A percentile compares a stretch with the other conserved stretches of the same genome.
These are phyloP conservation scores for Pseudogymnoascus sp. DNA, from an alignment of 2,329 filamentous ascomycete genomes.

Conservation along the genomic window DNA sequence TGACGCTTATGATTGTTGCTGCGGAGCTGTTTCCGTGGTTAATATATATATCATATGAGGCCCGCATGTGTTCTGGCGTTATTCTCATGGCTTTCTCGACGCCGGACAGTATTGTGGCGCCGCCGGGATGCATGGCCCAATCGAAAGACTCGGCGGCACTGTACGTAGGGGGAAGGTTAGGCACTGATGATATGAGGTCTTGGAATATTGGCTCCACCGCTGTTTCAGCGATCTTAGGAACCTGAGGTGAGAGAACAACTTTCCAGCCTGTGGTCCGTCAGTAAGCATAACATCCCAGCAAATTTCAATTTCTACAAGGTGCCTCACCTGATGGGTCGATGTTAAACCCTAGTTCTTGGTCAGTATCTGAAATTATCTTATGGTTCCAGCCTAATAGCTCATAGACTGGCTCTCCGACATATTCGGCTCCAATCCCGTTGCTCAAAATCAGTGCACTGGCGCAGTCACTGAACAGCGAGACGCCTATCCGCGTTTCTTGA, in stretches of 20 bases:
- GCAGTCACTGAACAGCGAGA: conserved; percentile 61
- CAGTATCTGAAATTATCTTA: conserved; percentile 51
- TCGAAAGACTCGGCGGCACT: conserved; percentile 51
- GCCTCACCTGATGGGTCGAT: conserved; percentile 50
- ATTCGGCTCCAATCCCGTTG: conserved; percentile 47
- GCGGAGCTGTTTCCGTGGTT: conserved; percentile 62
- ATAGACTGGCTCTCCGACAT: conserved; percentile 36
- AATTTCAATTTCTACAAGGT: neutral
- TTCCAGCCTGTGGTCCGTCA: conserved; percentile 46
- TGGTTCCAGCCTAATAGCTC: conserved; percentile 60
- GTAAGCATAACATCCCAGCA: neutral
- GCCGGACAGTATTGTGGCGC: conserved; percentile 56
- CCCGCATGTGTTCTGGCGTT: conserved; percentile 55
- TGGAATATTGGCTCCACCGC: conserved; percentile 46
- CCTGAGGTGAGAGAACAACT: conserved; percentile 53
- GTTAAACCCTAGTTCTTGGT: conserved; percentile 56
- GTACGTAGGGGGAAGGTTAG: conserved; percentile 37
- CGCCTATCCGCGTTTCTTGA: conserved; percentile 56
- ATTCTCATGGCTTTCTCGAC: conserved; percentile 52
- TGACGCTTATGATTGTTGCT: conserved; percentile 59
- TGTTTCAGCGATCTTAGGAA: conserved; percentile 47
- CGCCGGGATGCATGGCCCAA: conserved; percentile 67
- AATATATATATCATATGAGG: conserved; percentile 62
- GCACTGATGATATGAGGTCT: conserved; percentile 42
- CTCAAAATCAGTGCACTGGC: conserved; percentile 58